Evolutionary conservation across 2,329 filamentous ascomycete genomes (phyloP), one percentile per base, ranked within the genome.

Genomic region (Xylariaceae sp.): DNA sequence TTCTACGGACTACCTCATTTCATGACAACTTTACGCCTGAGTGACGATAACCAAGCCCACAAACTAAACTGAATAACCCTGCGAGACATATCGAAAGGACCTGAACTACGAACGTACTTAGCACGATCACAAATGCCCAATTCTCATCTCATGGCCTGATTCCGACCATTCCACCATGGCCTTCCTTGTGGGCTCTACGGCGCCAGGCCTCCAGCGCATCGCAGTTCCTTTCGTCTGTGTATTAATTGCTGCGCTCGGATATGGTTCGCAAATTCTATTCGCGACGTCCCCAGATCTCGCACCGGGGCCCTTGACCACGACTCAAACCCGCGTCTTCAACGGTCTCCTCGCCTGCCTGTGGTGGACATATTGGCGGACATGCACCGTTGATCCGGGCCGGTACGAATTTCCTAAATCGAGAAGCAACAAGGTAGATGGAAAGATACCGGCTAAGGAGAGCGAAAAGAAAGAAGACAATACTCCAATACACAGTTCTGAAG

Each of bases 231-330:
- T 76, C 54, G 86, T 88, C 42, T 83, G 83, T 59, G 51, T 76
- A 7, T 72, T 92, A 13, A 87, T 92, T 55, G 66, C 73, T 49
- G 88, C 90, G 66, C 78, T 92, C 3, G 81, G 83, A 56, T 89
- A 87, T 73, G 80, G 81, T 46, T 87, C 88, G 4, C 89, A 92
- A 71, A 80, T 77, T 67, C 75, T 92, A 44, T 88, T 92, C 68
- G 70, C 79, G 61, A 72, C 80, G 56, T 77, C 82, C 32, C 76
- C 78, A 1, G 73, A 78, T 58, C 76, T 87, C 58, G 74, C 76
- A 10, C 83, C 83, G 0, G 83, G 81, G 1, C 84, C 86, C 1
- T 74, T 87, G 21, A 79, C 78, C 3, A 70, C 67, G 53, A 68
- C 71, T 53, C 77, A 92, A 68, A 74, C 79, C 12, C 69, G 81